Conservation (phyloP, 305 asterid genomes). For the Caryopteris hybrid region DNA sequence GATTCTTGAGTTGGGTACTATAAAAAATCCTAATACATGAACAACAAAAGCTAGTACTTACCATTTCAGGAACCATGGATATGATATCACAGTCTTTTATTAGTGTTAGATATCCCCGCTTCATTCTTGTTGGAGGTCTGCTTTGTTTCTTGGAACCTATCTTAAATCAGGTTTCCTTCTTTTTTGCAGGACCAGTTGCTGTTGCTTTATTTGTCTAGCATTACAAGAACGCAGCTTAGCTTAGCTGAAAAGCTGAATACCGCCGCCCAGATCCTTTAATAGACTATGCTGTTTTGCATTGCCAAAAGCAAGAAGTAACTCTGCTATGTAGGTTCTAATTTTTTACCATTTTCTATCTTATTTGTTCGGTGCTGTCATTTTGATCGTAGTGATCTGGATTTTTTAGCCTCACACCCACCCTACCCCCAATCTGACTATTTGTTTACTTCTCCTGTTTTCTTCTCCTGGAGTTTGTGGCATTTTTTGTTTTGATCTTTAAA, state of each 20-base stretch:
- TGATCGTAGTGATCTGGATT: constrained; percentile 7
- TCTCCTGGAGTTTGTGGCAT: background rate
- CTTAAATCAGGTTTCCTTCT: background rate
- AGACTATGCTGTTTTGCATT: background rate
- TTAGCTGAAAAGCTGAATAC: constrained; percentile 84
- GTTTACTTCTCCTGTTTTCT: background rate
- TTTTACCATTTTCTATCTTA: background rate
- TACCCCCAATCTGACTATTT: background rate
- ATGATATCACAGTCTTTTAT: too few relatives aligned
- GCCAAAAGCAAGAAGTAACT: background rate
- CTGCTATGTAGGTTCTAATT: background rate
- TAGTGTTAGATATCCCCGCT: background rate
- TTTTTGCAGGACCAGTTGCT: constrained; percentile 75
- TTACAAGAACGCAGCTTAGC: constrained; percentile 93
- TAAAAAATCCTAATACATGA: background rate
- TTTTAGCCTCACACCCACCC: background rate
- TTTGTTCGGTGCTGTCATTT: background rate
- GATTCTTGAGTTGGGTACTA: background rate
- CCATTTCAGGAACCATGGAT: background rate
- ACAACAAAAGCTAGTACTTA: background rate
- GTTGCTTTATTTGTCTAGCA: constrained; percentile 82
- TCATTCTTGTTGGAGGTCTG: background rate
- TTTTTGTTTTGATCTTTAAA: background rate
- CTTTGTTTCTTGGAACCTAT: background rate
- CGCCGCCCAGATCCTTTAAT: constrained; percentile 78